Percentiles rank a stretch among this genome's conserved stretches.
phyloP scores from a whole-genome alignment of 345 rosid species.

The Diplotaxis tenuifolia region DNA sequence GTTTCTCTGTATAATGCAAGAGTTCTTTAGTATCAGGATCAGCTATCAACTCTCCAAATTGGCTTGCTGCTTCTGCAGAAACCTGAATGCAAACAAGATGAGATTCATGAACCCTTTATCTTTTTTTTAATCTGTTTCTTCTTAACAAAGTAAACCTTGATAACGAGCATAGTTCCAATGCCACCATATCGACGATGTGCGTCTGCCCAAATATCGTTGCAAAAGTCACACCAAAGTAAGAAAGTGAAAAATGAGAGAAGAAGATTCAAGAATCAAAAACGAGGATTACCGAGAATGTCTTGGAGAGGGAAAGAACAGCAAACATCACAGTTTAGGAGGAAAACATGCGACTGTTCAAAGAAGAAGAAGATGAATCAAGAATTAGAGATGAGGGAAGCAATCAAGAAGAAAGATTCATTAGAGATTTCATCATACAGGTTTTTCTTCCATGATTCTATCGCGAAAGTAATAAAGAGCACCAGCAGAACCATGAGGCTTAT shows the following conservation, averaged over 20 bases:
- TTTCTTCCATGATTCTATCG: constrained; percentile 71
- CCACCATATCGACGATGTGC: constrained; percentile 71
- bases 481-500: constrained; percentile 83
- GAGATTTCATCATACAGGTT: constrained; percentile 55
- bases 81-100: constrained; percentile 44
- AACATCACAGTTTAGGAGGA: constrained; percentile 77
- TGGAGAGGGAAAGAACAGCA: constrained; percentile 84
- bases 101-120: not conserved
- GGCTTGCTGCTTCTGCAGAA: constrained; percentile 84
- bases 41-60: constrained; percentile 81
- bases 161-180: constrained; percentile 78
- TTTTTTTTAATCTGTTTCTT: not conserved
- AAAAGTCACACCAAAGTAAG: constrained; percentile 3
- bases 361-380: not conserved
- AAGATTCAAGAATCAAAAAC: not conserved
- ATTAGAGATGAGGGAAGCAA: not conserved
- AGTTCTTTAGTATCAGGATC: constrained; percentile 73
- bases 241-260: not conserved
- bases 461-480: constrained; percentile 80
- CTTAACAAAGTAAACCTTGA: constrained; percentile 49
- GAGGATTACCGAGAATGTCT: constrained; percentile 60
- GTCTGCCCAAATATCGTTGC: constrained; percentile 39
- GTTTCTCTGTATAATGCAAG: constrained; percentile 86
- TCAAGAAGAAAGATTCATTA: not conserved
- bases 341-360: constrained; percentile 58